Percentiles rank a stretch among this genome's conserved stretches.
Conservation (phyloP, 1,139 yeast species). For the Taphrina flavorubra region DNA sequence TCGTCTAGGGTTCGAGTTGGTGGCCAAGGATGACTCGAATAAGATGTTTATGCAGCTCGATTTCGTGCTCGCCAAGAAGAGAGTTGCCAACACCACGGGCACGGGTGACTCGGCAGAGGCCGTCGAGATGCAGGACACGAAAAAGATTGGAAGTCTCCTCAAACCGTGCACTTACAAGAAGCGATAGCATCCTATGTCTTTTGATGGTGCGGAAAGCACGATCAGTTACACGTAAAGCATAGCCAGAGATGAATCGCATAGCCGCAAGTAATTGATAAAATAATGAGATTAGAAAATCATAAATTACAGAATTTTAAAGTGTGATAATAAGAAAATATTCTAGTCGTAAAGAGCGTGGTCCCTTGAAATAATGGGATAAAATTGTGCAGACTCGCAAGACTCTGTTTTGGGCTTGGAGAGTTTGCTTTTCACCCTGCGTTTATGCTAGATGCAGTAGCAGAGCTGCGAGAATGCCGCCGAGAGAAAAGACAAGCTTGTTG, state of each 20-base stretch:
- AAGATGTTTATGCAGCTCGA: slow-evolving; percentile 95
- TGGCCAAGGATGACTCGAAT: slow-evolving; percentile 81
- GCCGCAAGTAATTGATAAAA: neutral
- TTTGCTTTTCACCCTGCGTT: too few species aligned
- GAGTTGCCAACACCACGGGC: slow-evolving; percentile 57
- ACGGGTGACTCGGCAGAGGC: slow-evolving; percentile 74
- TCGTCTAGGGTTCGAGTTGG: slow-evolving; percentile 82
- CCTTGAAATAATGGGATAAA: too few species aligned
- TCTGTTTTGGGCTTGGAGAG: too few species aligned
- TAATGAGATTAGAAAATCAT: neutral
- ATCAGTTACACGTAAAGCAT: too few species aligned
- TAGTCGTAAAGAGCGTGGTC: neutral
- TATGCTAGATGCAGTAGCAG: slow-evolving; percentile 5
- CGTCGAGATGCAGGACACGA: slow-evolving; percentile 67
- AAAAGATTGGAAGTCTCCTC: slow-evolving; percentile 86
- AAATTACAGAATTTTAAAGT: slow-evolving; percentile 1
- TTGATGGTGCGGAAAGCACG: neutral
- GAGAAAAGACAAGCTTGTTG: slow-evolving; percentile 10
- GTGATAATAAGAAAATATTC: slow-evolving; percentile 15
- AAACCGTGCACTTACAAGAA: slow-evolving; percentile 96
- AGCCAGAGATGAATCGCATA: neutral
- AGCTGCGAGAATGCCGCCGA: slow-evolving; percentile 3
- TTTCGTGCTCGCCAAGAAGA: slow-evolving; percentile 61
- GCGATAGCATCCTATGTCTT: slow-evolving; percentile 56
- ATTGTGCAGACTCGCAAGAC: too few species aligned